Conservation (phyloP, 1,139 yeast genomes). For the Candida mesenterica region DNA sequence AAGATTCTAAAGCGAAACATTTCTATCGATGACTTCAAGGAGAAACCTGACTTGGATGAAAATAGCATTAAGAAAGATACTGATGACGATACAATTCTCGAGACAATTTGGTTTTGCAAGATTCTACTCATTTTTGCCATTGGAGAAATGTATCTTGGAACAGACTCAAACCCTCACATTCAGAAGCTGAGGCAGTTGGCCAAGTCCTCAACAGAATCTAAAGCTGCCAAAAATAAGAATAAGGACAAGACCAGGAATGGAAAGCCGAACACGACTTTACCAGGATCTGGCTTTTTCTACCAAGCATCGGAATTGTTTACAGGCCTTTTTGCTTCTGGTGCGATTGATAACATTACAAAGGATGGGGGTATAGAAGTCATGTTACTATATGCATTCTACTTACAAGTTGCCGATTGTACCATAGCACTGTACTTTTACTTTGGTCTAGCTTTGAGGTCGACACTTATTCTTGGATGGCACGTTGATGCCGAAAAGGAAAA, state of each 20-base stretch:
- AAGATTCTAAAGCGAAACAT: constrained; percentile 39
- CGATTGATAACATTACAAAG: constrained; percentile 70
- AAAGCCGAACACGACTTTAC: constrained; percentile 45
- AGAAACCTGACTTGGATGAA: constrained; percentile 39
- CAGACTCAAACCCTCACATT: constrained; percentile 50
- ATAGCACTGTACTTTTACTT: constrained; percentile 79
- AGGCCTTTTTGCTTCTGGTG: constrained; percentile 75
- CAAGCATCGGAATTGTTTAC: constrained; percentile 76
- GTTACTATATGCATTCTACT: constrained; percentile 72
- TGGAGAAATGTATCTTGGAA: constrained; percentile 83
- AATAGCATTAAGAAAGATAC: constrained; percentile 42
- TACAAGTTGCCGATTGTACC: constrained; percentile 84
- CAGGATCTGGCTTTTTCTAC: constrained; percentile 75
- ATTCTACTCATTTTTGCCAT: constrained; percentile 71
- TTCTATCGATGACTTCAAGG: constrained; percentile 24
- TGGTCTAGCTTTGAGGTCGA: constrained; percentile 74
- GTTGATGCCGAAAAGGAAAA: constrained; percentile 74
- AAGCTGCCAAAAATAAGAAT: constrained; percentile 12
- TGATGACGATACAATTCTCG: constrained; percentile 60
- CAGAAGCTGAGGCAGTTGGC: constrained; percentile 22
- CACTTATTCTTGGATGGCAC: constrained; percentile 77
- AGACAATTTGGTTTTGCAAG: constrained; percentile 81
- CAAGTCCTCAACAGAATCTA: constrained; percentile 13
- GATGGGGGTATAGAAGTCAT: constrained; percentile 84
- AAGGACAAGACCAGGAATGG: constrained; percentile 12